Conservation (phyloP, 208 protist species). For the Trypanosomatidae sp. region DNA sequence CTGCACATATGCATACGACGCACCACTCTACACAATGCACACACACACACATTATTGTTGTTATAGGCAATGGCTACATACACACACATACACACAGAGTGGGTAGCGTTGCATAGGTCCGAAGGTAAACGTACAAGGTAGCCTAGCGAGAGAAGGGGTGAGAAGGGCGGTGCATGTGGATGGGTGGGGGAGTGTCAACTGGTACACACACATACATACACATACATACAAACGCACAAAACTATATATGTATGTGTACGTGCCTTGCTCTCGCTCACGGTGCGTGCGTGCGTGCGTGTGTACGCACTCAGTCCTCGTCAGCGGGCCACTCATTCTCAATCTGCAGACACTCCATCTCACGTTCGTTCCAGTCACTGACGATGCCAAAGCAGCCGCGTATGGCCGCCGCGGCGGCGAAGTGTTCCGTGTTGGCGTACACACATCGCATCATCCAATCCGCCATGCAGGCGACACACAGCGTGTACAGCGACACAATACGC, state of each 20-base stretch:
- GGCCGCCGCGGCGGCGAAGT: slow-evolving; percentile 54
- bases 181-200: neutral
- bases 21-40: no score
- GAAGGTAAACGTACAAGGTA: no score
- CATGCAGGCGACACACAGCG: slow-evolving; percentile 45
- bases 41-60: neutral
- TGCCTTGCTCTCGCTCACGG: neutral
- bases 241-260: slow-evolving; percentile 1
- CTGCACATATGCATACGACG: no score
- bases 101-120: neutral
- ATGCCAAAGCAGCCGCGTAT: slow-evolving; percentile 56
- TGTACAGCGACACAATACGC: slow-evolving; percentile 29
- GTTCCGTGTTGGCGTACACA: slow-evolving; percentile 38
- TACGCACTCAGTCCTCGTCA: slow-evolving; percentile 37
- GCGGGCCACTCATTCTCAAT: slow-evolving; percentile 81
- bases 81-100: neutral
- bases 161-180: no score
- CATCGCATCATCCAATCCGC: slow-evolving; percentile 51
- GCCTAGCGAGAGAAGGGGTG: no score
- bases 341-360: slow-evolving; percentile 58
- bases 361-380: slow-evolving; percentile 39
- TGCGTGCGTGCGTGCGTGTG: neutral
- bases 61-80: neutral
- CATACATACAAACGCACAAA: neutral
- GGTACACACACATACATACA: neutral